phyloP scores from a whole-genome alignment of 2,329 filamentous ascomycete species.

The Cryphonectria carpinicola region DNA sequence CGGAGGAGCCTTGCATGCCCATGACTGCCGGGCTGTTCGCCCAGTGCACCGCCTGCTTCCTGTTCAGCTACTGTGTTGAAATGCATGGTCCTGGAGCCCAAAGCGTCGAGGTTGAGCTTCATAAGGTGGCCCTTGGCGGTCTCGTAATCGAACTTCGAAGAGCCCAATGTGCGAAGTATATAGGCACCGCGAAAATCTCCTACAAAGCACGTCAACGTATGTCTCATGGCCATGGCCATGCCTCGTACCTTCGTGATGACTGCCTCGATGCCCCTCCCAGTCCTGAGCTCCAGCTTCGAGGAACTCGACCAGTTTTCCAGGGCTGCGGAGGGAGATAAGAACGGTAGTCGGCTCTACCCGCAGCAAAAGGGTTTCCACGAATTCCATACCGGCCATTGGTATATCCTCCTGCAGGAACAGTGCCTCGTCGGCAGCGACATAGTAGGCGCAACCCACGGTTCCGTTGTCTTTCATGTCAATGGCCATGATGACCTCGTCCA shows the following conservation, averaged over 20 bases:
- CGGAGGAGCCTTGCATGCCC: constrained; percentile 62
- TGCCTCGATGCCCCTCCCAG: constrained; percentile 34
- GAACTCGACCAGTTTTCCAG: constrained; percentile 44
- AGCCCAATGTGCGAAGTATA: constrained; percentile 68
- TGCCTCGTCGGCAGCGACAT: constrained; percentile 69
- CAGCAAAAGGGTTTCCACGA: constrained; percentile 64
- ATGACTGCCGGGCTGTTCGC: constrained; percentile 44
- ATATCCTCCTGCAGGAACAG: constrained; percentile 80
- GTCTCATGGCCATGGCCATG: background rate
- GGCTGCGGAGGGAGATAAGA: constrained; percentile 53
- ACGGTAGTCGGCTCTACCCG: constrained; percentile 60
- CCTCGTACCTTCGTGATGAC: constrained; percentile 29
- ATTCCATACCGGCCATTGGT: constrained; percentile 67
- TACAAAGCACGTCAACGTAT: constrained; percentile 31
- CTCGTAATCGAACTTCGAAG: constrained; percentile 73
- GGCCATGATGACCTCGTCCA: constrained; percentile 78
- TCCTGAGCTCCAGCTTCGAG: constrained; percentile 41
- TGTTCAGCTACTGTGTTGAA: constrained; percentile 48
- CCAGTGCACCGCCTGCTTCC: constrained; percentile 44
- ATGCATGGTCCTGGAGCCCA: constrained; percentile 58
- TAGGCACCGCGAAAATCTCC: constrained; percentile 47
- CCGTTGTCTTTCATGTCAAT: constrained; percentile 73
- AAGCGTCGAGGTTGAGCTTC: constrained; percentile 57
- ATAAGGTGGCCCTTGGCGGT: constrained; percentile 68
- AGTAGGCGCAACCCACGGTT: constrained; percentile 83